phyloP scores from a whole-genome alignment of 441 rosid genomes.

The California macrophylla region DNA sequence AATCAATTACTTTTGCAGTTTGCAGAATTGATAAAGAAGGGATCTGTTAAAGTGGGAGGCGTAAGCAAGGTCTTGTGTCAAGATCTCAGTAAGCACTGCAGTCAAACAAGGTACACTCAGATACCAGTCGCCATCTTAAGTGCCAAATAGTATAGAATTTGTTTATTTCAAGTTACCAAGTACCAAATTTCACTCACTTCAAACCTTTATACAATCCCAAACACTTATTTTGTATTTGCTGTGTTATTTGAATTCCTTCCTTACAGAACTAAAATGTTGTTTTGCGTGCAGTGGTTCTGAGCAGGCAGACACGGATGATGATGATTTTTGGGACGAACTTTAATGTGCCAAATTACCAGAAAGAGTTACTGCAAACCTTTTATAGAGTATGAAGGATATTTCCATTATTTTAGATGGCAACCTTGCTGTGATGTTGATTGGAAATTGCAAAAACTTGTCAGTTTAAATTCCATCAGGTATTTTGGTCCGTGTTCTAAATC shows the following conservation, averaged over 20 bases:
- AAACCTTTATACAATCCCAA: neutral
- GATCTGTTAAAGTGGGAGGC: conserved; percentile 55
- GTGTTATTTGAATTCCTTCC: neutral
- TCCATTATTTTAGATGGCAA: neutral
- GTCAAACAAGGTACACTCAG: conserved; percentile 40
- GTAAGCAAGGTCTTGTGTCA: conserved; percentile 65
- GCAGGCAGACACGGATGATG: conserved; percentile 1
- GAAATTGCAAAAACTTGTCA: no score
- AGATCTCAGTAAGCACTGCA: conserved; percentile 70
- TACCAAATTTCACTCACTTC: neutral
- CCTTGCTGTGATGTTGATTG: neutral
- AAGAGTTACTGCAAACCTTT: neutral
- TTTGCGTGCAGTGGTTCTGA: conserved; percentile 25
- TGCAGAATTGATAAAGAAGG: conserved; percentile 56
- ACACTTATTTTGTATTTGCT: neutral
- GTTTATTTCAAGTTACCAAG: neutral
- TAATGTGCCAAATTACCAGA: neutral
- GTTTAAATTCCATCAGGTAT: no score
- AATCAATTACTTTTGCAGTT: conserved; percentile 34
- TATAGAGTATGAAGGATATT: neutral
- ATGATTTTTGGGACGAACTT: neutral
- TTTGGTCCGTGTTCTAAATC: no score
- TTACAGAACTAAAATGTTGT: neutral
- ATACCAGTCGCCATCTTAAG: neutral
- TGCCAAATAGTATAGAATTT: neutral